Evolutionary conservation across 257 asterid species (phyloP).

Genomic region (Solanum arcanum): DNA sequence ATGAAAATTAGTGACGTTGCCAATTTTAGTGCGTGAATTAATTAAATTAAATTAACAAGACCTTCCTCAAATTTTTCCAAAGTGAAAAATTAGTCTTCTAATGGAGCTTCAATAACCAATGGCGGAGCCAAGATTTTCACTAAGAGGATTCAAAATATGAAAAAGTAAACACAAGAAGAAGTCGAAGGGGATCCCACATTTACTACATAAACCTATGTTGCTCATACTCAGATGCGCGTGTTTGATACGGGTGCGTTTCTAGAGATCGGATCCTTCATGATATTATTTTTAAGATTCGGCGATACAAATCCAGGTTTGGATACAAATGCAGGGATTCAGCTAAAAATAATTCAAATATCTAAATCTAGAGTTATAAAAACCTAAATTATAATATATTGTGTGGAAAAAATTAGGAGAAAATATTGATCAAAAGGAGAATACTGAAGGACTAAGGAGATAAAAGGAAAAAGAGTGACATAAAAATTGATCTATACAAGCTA

Average conservation of each 20-base stretch:
- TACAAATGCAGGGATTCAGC: too few species aligned
- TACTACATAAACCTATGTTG: not conserved
- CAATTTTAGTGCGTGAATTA: not conserved
- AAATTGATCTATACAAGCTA: not conserved
- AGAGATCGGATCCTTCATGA: not conserved
- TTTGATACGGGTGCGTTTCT: not conserved
- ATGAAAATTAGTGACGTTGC: not conserved
- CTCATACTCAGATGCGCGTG: not conserved
- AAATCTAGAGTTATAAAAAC: not conserved
- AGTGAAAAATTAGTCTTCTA: not conserved
- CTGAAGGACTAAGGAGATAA: not conserved
- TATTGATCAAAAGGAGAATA: not conserved
- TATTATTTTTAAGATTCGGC: not conserved
- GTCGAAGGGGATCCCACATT: not conserved
- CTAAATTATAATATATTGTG: not conserved
- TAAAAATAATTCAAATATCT: too few species aligned
- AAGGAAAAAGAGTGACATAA: not conserved
- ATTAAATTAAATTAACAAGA: not conserved
- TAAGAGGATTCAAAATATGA: not conserved
- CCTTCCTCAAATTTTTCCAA: not conserved
- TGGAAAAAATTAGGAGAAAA: not conserved
- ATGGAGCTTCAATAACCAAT: not conserved
- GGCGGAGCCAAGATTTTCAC: not conserved
- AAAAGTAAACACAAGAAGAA: not conserved
- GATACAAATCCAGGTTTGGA: not conserved